Evolutionary conservation across 2,329 filamentous ascomycete species (phyloP), one percentile per base, ranked within the genome.

Genomic region (Arthrobotrys sphaeroides): DNA sequence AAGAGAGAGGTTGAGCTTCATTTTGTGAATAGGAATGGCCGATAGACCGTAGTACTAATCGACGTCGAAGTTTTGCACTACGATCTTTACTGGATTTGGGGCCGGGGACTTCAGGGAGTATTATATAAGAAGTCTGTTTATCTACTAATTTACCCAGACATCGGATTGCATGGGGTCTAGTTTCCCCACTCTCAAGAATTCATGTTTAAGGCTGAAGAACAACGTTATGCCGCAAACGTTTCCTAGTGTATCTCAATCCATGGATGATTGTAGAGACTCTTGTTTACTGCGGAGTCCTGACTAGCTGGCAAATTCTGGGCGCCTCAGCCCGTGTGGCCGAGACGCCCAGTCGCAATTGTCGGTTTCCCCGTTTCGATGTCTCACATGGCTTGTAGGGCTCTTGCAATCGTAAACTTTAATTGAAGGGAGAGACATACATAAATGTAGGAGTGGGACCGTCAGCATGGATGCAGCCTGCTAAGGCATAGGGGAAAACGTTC

Each of bases 161-260:
- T 6, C n/a, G 6, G 6, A 53, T 12, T 33, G n/a, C n/a, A n/a
- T n/a, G 13, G 5, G 26, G 5, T 7, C 2, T 53, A 18, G 28
- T 10, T 33, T 10, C 47, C 5, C n/a, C 26, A 10, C 13, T 22
- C n/a, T 7, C 51, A n/a, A 24, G 18, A 10, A 5, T 20, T 20
- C 10, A n/a, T 1, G 43, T 24, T 2, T 38, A 36, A 31, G 51
- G 31, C 51, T 55, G 51, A 55, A 38, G 5, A 24, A 24, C 31
- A 55, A 55, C 51, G 51, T 55, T 55, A 55, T 38, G 51, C 9
- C n/a, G n/a, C n/a, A n/a, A n/a, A n/a, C n/a, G n/a, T n/a, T n/a
- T n/a, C n/a, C n/a, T n/a, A n/a, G n/a, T n/a, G n/a, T n/a, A n/a
- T n/a, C n/a, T n/a, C n/a, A n/a, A n/a, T n/a, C n/a, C n/a, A n/a